Percentiles rank a stretch among this genome's conserved stretches.
Evolutionary conservation across 176 grass and related monocot species (phyloP).

Genomic region (Triticum timopheevii): DNA sequence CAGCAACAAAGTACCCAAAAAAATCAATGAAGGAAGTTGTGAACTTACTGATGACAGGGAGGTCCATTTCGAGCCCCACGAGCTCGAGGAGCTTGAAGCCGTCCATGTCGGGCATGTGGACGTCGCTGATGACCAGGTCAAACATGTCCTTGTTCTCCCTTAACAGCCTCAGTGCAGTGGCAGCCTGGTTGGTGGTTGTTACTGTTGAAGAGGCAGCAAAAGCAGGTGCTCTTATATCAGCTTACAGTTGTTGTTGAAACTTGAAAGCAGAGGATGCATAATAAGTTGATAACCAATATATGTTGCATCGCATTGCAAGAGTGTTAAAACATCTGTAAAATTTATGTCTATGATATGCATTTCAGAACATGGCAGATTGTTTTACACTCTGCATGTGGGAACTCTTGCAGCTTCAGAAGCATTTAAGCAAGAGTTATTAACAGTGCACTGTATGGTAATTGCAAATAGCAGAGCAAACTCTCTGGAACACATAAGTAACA

Average conservation of each 20-base stretch:
- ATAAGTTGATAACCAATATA: neutral
- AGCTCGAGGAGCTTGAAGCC: slow-evolving; percentile 80
- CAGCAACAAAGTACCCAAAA: neutral
- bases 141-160: slow-evolving; percentile 63
- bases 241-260: neutral
- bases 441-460: neutral
- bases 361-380: slow-evolving; percentile 7
- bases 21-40: slow-evolving; percentile 6
- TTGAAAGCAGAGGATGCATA: neutral
- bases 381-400: slow-evolving; percentile 17
- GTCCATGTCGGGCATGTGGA: slow-evolving; percentile 74
- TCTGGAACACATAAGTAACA: neutral
- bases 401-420: slow-evolving; percentile 3
- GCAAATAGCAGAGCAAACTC: slow-evolving; percentile 3
- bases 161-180: slow-evolving; percentile 52
- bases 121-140: slow-evolving; percentile 86
- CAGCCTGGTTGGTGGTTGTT: slow-evolving; percentile 69
- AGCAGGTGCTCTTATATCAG: slow-evolving; percentile 15
- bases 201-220: slow-evolving; percentile 47
- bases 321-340: neutral
- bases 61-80: slow-evolving; percentile 75
- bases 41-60: slow-evolving; percentile 89
- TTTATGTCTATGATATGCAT: neutral
- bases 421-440: neutral
- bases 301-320: neutral